Base-by-base conservation (phyloP, 306 rosid species). In the Cucurbita maxima region DNA sequence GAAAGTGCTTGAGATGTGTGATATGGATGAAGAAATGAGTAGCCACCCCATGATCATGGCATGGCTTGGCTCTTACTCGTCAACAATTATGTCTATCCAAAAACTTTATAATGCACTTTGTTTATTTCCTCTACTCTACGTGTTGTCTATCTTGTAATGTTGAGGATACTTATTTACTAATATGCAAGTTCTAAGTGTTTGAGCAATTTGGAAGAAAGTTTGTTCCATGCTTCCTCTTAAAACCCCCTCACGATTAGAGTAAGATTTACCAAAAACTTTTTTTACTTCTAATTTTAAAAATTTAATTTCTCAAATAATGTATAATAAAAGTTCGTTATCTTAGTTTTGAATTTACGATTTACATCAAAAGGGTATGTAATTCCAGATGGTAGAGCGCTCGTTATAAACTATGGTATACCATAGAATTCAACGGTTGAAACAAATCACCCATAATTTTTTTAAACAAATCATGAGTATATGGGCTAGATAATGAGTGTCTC, bases 381-480 rank as follows among this genome's bases (percentile, higher is more conserved):
- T 92, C 96, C n/a, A 89, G 95, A 88, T 89, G 92, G 96, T 92
- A 88, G 95, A 88, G 95, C 90, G 92, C 95, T 92, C 86, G n/a
- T n/a, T n/a, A n/a, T n/a, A n/a, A n/a, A n/a, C n/a, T n/a, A n/a
- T n/a, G n/a, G n/a, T n/a, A n/a, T n/a, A n/a, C n/a, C n/a, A n/a
- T n/a, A n/a, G n/a, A n/a, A n/a, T n/a, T n/a, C n/a, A n/a, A n/a
- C n/a, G n/a, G n/a, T n/a, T n/a, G n/a, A n/a, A n/a, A n/a, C n/a
- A n/a, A n/a, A n/a, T n/a, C n/a, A n/a, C n/a, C n/a, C n/a, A n/a
- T n/a, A n/a, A n/a, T 25, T 25, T 25, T 25, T 25, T 1, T 0
- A 25, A 25, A 25, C 25, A 1, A 25, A 25, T 25, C 25, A 25
- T 2, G 25, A 25, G 25, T 2, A 25, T 25, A 25, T 25, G 2